Evolutionary conservation across 2,329 filamentous ascomycete genomes (phyloP).

Genomic region (Moelleriella libera): DNA sequence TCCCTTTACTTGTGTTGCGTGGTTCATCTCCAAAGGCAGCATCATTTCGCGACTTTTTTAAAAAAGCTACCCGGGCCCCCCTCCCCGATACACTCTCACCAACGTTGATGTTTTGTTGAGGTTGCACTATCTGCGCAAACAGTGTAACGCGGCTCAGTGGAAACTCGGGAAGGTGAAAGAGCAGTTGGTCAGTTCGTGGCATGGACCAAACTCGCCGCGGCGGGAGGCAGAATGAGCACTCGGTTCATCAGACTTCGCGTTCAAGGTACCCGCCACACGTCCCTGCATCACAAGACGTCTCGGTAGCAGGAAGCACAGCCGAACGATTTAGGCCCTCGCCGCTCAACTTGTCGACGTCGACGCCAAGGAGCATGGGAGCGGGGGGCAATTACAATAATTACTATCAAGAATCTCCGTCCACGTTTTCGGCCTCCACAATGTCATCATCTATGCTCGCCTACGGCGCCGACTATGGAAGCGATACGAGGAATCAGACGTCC

Average conservation of each 20-base stretch:
- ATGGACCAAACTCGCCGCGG: slow-evolving; percentile 70
- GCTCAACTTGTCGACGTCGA: slow-evolving; percentile 32
- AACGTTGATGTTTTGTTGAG: neutral
- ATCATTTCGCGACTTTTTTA: neutral
- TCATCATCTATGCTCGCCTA: slow-evolving; percentile 41
- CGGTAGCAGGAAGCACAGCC: slow-evolving; percentile 17
- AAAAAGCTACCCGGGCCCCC: too few relatives aligned
- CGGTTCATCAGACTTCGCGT: slow-evolving; percentile 46
- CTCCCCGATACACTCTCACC: neutral
- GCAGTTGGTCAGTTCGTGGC: slow-evolving; percentile 33
- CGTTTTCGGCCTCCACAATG: slow-evolving; percentile 42
- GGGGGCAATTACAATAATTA: slow-evolving; percentile 42
- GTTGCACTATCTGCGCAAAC: neutral
- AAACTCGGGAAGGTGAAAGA: slow-evolving; percentile 13
- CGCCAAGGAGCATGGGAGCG: slow-evolving; percentile 32
- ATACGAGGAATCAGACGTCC: slow-evolving; percentile 41
- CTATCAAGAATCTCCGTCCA: slow-evolving; percentile 38
- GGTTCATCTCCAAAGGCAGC: neutral
- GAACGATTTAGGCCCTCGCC: slow-evolving; percentile 34
- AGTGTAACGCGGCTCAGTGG: neutral
- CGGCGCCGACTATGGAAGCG: slow-evolving; percentile 51
- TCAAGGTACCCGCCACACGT: slow-evolving; percentile 37
- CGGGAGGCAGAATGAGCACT: slow-evolving; percentile 62
- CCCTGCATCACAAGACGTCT: slow-evolving; percentile 28
- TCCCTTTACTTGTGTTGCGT: neutral